Evolutionary conservation across 805 yeast genomes (phyloP).

Genomic region (Yamadazyma olivae): DNA sequence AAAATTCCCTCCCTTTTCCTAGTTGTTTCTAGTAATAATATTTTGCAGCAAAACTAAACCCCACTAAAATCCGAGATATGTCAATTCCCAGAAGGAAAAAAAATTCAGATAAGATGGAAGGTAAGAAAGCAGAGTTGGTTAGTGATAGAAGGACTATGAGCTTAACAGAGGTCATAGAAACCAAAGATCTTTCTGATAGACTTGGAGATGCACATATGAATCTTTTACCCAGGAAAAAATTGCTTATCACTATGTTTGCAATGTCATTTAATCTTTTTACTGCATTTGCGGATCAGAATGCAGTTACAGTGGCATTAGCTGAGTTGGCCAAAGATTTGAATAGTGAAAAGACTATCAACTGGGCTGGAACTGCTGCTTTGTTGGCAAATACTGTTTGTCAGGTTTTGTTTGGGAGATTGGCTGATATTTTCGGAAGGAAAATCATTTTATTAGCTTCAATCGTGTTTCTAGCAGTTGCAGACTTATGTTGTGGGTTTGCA

Average conservation of each 20-base stretch:
- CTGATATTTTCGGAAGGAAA: slow-evolving; percentile 62
- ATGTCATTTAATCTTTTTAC: slow-evolving; percentile 34
- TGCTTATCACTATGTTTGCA: slow-evolving; percentile 30
- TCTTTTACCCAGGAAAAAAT: slow-evolving; percentile 28
- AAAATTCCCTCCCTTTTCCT: too few species aligned
- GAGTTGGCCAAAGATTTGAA: slow-evolving; percentile 41
- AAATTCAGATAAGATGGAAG: too few species aligned
- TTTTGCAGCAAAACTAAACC: too few species aligned
- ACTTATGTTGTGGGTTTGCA: slow-evolving; percentile 39
- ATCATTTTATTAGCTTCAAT: slow-evolving; percentile 43
- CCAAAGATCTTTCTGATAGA: slow-evolving; percentile 24
- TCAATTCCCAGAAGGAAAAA: too few species aligned
- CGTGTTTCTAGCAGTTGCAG: slow-evolving; percentile 44
- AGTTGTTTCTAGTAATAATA: too few species aligned
- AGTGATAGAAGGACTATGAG: too few species aligned
- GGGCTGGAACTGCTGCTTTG: slow-evolving; percentile 74
- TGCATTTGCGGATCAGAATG: slow-evolving; percentile 43
- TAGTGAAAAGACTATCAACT: slow-evolving; percentile 46
- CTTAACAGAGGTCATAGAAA: background rate
- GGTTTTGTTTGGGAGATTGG: slow-evolving; percentile 67
- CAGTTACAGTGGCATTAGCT: slow-evolving; percentile 44
- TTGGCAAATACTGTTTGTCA: slow-evolving; percentile 71
- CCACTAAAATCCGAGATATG: too few species aligned
- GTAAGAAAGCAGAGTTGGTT: too few species aligned
- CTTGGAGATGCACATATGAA: slow-evolving; percentile 25